Conservation (phyloP, 169 alveolate species). For the Plasmodium blacklocki region DNA sequence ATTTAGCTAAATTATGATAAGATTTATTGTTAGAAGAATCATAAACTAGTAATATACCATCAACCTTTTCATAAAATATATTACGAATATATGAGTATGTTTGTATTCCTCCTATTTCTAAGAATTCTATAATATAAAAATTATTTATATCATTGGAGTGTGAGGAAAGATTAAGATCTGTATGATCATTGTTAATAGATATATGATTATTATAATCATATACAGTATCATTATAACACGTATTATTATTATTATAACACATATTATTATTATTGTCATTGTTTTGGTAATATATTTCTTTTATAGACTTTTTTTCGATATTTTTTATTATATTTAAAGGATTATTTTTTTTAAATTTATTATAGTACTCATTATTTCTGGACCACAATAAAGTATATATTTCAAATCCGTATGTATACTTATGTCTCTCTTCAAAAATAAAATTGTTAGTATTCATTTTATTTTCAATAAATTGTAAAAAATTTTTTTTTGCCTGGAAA, state of each 20-base stretch:
- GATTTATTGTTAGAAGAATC: conserved; percentile 70
- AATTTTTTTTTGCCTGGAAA: conserved; percentile 68
- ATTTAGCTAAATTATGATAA: conserved; percentile 57
- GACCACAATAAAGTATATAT: conserved; percentile 53
- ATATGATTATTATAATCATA: too few relatives aligned
- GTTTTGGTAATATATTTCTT: too few relatives aligned
- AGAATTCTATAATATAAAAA: conserved; percentile 38
- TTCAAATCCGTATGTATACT: conserved; percentile 68
- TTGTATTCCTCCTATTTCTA: conserved; percentile 73
- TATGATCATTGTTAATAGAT: not conserved
- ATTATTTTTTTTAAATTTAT: conserved; percentile 43
- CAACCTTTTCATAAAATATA: conserved; percentile 69
- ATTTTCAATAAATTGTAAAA: conserved; percentile 45
- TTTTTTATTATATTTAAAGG: conserved; percentile 45
- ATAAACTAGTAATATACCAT: conserved; percentile 61
- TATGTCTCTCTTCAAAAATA: conserved; percentile 57
- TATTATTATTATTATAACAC: not conserved
- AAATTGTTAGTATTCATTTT: conserved; percentile 34
- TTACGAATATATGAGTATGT: conserved; percentile 56
- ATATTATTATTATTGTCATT: too few relatives aligned
- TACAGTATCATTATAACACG: too few relatives aligned
- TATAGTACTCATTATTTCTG: conserved; percentile 45
- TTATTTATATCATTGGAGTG: conserved; percentile 1
- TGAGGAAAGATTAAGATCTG: not conserved
- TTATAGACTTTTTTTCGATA: not conserved